Percentiles rank a stretch among this genome's conserved stretches.
Evolutionary conservation across 345 rosid genomes (phyloP).

Genomic region (Draba incana): DNA sequence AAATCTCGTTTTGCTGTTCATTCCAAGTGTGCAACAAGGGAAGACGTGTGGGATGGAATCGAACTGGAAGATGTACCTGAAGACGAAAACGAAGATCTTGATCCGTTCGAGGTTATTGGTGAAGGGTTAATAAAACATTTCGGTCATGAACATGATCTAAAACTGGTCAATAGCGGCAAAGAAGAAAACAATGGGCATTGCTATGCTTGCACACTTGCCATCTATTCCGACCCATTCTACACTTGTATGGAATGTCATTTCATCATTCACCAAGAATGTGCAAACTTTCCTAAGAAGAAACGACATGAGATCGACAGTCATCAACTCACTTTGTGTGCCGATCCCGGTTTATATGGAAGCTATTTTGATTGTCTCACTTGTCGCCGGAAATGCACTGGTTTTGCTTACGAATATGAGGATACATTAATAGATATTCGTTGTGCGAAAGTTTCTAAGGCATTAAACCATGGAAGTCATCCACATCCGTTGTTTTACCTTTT

Average conservation of each 20-base stretch:
- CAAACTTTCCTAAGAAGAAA: background rate
- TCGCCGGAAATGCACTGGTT: background rate
- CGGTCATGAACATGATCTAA: constrained; percentile 2
- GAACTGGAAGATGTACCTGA: constrained; percentile 9
- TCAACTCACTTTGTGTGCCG: background rate
- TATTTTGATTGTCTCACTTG: background rate
- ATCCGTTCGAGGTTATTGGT: background rate
- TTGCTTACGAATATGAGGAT: background rate
- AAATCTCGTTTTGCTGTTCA: background rate
- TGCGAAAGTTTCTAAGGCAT: background rate
- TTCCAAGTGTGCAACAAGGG: background rate
- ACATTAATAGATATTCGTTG: background rate
- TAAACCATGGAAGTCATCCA: background rate
- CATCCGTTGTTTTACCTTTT: constrained; percentile 5
- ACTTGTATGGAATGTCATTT: background rate
- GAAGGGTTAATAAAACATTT: background rate
- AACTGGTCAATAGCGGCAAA: background rate
- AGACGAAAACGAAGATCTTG: background rate
- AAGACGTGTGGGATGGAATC: background rate
- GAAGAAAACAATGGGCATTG: background rate
- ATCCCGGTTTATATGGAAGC: background rate
- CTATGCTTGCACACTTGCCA: constrained; percentile 9
- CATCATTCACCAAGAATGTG: background rate
- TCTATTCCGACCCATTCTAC: background rate
- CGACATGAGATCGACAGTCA: background rate